Evolutionary conservation across 495 filamentous ascomycete genomes (phyloP), one percentile per base, ranked within the genome.

Genomic region (Aspergillus nanangensis): DNA sequence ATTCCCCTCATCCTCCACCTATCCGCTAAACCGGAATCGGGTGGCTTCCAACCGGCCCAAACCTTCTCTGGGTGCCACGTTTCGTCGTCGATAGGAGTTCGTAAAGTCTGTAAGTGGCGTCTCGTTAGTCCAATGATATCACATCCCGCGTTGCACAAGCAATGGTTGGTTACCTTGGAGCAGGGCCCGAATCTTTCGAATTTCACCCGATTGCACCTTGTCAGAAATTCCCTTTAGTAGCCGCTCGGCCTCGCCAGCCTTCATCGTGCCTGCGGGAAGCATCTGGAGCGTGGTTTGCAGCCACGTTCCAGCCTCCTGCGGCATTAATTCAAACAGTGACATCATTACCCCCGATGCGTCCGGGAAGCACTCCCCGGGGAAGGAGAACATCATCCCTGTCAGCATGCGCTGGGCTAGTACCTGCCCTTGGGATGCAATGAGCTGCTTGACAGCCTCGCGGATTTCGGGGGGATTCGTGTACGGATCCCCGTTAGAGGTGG

Each of bases 341-440:
- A 99, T 81, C 48, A 97, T 67, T n/a, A 95, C 87, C 9, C 90
- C 88, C 19, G 87, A 93, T 5, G 90, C 90, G 65, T 97, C 94
- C 1, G 91, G 79, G 63, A 97, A 90, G 67, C 90, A 96, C 60
- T 96, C 94, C 35, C 82, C 78, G 0, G 93, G 93, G 73, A 97
- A 99, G 0, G 82, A 89, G 61, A 96, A 96, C 91, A 99, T 96
- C 90, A 99, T 92, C 50, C 93, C 93, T 4, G 90, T 90, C 58
- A 97, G 69, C 31, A 94, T 80, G 33, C 88, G 87, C 61, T 95
- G 90, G 17, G 88, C 77, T 25, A 99, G 74, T 19, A 79, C 62
- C 61, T 90, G 85, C 38, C 94, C 93, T 39, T 91, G 81, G 0
- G 74, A 70, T 2, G 76, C 40, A 38, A 95, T 60, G 27, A 96